Percentiles rank a stretch among this genome's conserved stretches.
Conservation (phyloP, 2,329 filamentous ascomycete species). For the Ceratocystis huliohia region DNA sequence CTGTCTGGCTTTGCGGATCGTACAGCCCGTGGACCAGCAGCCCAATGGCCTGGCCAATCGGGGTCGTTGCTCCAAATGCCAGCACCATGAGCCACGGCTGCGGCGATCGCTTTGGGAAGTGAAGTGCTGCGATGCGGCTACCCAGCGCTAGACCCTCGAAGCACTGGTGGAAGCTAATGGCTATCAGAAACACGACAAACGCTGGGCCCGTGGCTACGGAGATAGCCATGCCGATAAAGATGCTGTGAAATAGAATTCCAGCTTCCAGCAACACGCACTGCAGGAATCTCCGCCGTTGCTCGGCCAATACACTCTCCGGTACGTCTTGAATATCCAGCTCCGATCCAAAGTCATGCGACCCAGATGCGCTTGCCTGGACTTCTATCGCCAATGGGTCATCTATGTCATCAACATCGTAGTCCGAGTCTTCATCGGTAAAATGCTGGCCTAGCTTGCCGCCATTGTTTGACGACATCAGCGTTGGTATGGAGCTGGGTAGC, state of each 20-base stretch:
- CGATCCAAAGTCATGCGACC: constrained; percentile 24
- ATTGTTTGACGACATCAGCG: constrained; percentile 27
- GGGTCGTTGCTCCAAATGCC: constrained; percentile 64
- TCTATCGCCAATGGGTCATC: constrained; percentile 26
- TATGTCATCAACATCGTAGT: constrained; percentile 49
- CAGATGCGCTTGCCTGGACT: constrained; percentile 24
- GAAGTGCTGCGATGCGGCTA: constrained; percentile 62
- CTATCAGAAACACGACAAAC: constrained; percentile 67
- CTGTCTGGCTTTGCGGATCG: constrained; percentile 62
- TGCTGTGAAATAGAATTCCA: constrained; percentile 71
- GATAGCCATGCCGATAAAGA: constrained; percentile 80
- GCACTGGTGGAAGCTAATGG: constrained; percentile 74
- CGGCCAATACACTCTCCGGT: constrained; percentile 32
- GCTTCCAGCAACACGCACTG: constrained; percentile 72
- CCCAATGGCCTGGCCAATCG: constrained; percentile 72
- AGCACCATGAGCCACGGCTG: constrained; percentile 77
- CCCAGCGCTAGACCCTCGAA: constrained; percentile 77
- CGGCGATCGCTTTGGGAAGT: constrained; percentile 59
- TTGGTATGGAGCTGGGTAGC: constrained; percentile 38
- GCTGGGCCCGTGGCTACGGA: constrained; percentile 68
- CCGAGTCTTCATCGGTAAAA: constrained; percentile 31
- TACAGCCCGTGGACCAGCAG: constrained; percentile 66
- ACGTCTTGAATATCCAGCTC: constrained; percentile 19
- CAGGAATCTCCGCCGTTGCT: constrained; percentile 54
- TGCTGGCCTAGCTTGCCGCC: background rate